Percentiles rank a stretch among this genome's conserved stretches.
Conservation (phyloP, 2,329 filamentous ascomycete species). For the Fusarium udum region DNA sequence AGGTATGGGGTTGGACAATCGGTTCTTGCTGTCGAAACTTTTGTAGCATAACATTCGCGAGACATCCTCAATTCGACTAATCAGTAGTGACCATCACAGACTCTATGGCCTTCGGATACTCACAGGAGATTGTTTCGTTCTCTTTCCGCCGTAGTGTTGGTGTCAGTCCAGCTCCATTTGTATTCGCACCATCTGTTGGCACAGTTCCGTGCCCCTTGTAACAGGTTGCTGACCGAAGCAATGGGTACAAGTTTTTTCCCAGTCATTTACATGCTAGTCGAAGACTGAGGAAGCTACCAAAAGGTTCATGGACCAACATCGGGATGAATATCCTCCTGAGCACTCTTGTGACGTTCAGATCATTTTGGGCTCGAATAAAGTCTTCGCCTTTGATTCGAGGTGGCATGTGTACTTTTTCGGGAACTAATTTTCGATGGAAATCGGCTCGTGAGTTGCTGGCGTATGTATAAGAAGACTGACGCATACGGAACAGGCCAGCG, state of each 20-base stretch:
- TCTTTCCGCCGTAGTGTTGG: not conserved
- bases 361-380: not conserved
- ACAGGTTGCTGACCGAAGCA: rapidly evolving
- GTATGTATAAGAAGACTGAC: no score
- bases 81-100: rapidly evolving
- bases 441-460: no score
- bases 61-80: rapidly evolving
- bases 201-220: not conserved
- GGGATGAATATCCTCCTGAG: not conserved
- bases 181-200: not conserved
- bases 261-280: rapidly evolving
- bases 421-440: rapidly evolving
- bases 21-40: not conserved
- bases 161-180: not conserved
- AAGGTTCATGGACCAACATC: not conserved
- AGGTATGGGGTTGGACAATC: not conserved
- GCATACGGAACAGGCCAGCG: no score
- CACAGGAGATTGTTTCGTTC: rapidly evolving
- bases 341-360: not conserved
- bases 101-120: rapidly evolving
- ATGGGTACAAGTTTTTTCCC: rapidly evolving
- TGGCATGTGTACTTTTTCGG: rapidly evolving
- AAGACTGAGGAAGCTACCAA: no score
- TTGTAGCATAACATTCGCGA: not conserved
- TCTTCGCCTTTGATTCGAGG: not conserved